These are phyloP conservation scores for Cryphonectria parasitica DNA, from an alignment of 2,329 filamentous ascomycete species.

Conservation along the genomic window DNA sequence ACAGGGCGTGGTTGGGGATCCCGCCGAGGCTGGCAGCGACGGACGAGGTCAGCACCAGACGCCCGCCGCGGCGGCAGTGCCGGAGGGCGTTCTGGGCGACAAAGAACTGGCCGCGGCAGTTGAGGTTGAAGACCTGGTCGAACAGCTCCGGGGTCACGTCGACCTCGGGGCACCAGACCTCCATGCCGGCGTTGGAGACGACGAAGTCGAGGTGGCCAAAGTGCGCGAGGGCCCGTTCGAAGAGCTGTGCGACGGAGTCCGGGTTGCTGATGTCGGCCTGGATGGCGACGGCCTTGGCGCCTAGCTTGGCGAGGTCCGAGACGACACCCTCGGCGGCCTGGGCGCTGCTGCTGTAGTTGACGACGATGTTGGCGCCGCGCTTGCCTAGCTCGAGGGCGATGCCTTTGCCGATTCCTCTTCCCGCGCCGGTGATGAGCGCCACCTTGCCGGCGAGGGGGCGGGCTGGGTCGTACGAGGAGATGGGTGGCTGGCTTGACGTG, in stretches of 20 bases:
- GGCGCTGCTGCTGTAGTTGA: slow-evolving; percentile 67
- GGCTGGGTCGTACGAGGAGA: slow-evolving; percentile 32
- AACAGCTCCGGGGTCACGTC: slow-evolving; percentile 72
- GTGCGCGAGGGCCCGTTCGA: slow-evolving; percentile 65
- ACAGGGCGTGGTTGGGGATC: slow-evolving; percentile 71
- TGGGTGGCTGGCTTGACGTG: background rate
- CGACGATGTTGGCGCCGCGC: slow-evolving; percentile 65
- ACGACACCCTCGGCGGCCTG: slow-evolving; percentile 62
- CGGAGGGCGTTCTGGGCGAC: slow-evolving; percentile 76
- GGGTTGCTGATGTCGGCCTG: slow-evolving; percentile 69
- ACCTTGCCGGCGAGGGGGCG: slow-evolving; percentile 55
- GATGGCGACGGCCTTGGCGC: slow-evolving; percentile 60
- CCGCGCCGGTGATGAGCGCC: slow-evolving; percentile 66
- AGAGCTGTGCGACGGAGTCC: slow-evolving; percentile 62
- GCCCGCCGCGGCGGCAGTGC: slow-evolving; percentile 69
- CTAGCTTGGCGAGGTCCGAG: slow-evolving; percentile 56
- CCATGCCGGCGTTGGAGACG: slow-evolving; percentile 73
- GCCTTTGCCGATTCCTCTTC: slow-evolving; percentile 68
- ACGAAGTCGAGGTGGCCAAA: slow-evolving; percentile 74
- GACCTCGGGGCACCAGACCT: slow-evolving; percentile 71
- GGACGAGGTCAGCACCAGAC: slow-evolving; percentile 73
- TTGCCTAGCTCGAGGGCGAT: slow-evolving; percentile 70
- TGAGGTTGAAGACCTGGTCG: slow-evolving; percentile 73
- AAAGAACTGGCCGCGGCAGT: slow-evolving; percentile 75
- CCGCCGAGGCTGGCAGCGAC: slow-evolving; percentile 69